A percentile compares a stretch with the other conserved stretches of the same genome.
These are phyloP conservation scores for Aureobasidium zeae DNA, from an alignment of 2,329 filamentous ascomycete species.

Conservation along the genomic window DNA sequence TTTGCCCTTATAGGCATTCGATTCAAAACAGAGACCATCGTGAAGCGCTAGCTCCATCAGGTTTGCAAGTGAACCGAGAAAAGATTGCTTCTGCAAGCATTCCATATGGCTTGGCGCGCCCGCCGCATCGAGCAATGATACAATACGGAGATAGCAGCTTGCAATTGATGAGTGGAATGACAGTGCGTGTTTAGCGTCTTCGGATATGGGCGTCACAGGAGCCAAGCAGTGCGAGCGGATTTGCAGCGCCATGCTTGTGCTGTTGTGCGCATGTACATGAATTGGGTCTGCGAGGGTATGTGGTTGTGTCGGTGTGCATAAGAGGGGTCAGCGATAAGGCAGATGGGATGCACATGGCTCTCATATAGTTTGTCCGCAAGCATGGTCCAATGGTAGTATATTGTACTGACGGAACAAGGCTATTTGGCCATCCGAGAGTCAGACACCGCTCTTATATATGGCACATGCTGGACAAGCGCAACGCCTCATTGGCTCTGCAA, in stretches of 20 bases:
- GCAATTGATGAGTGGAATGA: constrained; percentile 9
- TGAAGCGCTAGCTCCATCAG: constrained; percentile 10
- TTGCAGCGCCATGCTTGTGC: constrained; percentile 12
- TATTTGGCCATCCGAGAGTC: constrained; percentile 7
- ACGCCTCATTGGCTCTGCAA: constrained; percentile 14
- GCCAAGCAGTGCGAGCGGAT: constrained; percentile 11
- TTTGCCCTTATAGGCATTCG: constrained; percentile 6
- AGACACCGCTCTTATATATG: constrained; percentile 15
- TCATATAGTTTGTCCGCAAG: no score
- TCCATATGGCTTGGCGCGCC: constrained; percentile 10
- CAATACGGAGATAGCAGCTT: no score
- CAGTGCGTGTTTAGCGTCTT: not conserved
- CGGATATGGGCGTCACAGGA: no score
- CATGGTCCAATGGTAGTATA: no score
- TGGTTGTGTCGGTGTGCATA: constrained; percentile 13
- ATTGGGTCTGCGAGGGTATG: constrained; percentile 2
- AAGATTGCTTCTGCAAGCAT: constrained; percentile 10
- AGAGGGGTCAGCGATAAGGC: no score
- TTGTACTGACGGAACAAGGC: constrained; percentile 9
- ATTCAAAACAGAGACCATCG: not conserved
- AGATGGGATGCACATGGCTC: no score
- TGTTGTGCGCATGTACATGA: constrained; percentile 9
- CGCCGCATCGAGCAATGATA: constrained; percentile 1
- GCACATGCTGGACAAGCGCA: constrained; percentile 15
- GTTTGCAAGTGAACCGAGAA: constrained; percentile 7